Evolutionary conservation across 139 green algal genomes (phyloP).

Genomic region (Chlorella sp.): DNA sequence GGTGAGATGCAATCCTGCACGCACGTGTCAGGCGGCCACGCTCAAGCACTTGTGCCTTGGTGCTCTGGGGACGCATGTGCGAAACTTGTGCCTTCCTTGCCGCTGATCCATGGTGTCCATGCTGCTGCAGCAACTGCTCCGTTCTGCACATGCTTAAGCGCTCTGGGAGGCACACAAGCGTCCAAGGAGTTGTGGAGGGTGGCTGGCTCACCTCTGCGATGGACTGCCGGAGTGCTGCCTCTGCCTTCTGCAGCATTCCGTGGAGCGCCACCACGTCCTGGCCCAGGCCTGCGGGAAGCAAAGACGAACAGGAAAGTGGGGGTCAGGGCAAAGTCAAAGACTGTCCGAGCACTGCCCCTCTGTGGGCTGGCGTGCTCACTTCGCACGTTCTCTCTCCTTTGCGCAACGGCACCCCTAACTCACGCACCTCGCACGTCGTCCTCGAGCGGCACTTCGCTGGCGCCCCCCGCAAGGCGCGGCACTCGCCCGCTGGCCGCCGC

Average conservation of each 20-base stretch:
- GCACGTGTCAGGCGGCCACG: neutral
- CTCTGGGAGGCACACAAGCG: too few species aligned
- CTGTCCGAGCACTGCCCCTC: neutral
- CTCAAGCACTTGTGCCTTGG: neutral
- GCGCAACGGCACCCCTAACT: neutral
- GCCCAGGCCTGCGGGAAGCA: neutral
- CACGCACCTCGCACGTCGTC: too few species aligned
- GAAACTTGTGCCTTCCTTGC: neutral
- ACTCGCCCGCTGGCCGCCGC: neutral
- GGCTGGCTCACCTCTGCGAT: neutral
- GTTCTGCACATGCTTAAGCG: neutral
- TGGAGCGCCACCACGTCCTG: neutral
- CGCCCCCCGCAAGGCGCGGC: too few species aligned
- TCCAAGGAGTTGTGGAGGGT: too few species aligned
- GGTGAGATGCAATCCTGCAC: neutral
- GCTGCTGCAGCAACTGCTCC: neutral
- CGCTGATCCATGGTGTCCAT: neutral
- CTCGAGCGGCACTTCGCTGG: too few species aligned
- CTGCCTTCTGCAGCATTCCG: neutral
- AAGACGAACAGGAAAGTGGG: neutral
- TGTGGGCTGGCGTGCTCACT: too few species aligned
- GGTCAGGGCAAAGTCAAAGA: neutral
- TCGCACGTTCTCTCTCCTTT: too few species aligned
- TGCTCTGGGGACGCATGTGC: neutral
- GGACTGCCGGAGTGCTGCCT: neutral